Base-by-base conservation (phyloP, 2,329 filamentous ascomycete genomes). In the Aspergillus pseudonomiae region DNA sequence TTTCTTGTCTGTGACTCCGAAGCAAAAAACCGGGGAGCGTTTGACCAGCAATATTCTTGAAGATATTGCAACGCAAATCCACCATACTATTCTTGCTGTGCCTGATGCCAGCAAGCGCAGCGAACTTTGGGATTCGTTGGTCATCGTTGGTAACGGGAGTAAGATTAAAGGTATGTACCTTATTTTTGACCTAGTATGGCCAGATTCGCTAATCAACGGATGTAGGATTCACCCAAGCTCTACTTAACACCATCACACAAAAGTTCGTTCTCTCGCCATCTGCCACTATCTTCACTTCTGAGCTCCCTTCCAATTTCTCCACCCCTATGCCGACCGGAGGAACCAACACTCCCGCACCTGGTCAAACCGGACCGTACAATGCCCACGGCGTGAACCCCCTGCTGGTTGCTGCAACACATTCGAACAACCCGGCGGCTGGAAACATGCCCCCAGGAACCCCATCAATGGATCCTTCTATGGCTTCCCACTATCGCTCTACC, bases 261-360 rank as follows among this genome's bases (percentile, higher is more conserved):
- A 93, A 94, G 68, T 95, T 97, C 77, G 86, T 97, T 60, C 89
- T 99, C 69, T 96, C 94, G 2, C 95, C 95, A 32, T 94, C 93
- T 1, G 93, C 93, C 57, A 97, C 94, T 48, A 98, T 98, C 73
- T 98, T 98, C 84, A 97, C 94, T 41, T 97, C 93, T 26, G 95
- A 99, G 78, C 88, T 98, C 43, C 95, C 95, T 9, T 97, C 93
- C 10, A 94, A 95, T 79, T 87, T 97, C 75, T 93, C 92, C 34
- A 98, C 95, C 0, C 95, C 95, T 1, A 86, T 91, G 12, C 94
- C 93, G 24, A 98, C 94, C 0, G 94, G 94, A 39, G 88, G 93
- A 19, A 95, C 96, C 78, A 98, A 94, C 1, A 96, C 95, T 0
- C 92, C 92, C 2, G 73, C 81, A 54, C 68, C 71, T 50, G 77